These are phyloP conservation scores for Ophiostoma sp. DNA, from an alignment of 2,329 filamentous ascomycete genomes.

Conservation along the genomic window DNA sequence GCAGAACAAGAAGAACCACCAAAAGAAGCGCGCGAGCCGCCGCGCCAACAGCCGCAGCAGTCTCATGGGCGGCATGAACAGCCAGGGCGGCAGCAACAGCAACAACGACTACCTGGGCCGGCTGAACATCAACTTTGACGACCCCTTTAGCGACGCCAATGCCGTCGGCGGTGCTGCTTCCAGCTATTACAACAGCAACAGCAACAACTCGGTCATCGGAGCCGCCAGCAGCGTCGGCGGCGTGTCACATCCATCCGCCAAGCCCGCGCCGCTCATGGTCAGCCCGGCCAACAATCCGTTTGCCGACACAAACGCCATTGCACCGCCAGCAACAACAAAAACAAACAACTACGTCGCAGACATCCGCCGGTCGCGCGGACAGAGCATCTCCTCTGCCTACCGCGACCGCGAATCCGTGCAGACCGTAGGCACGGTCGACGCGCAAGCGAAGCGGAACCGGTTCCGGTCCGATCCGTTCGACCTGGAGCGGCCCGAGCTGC, in stretches of 20 bases:
- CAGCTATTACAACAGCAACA: neutral
- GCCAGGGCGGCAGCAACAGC: constrained; percentile 12
- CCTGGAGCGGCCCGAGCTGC: constrained; percentile 51
- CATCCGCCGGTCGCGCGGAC: constrained; percentile 46
- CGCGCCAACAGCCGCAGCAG: constrained; percentile 17
- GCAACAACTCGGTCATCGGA: constrained; percentile 25
- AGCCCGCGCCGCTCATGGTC: neutral
- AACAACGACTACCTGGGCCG: constrained; percentile 22
- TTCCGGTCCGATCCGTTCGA: constrained; percentile 62
- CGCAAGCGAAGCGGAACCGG: constrained; percentile 41
- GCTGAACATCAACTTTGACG: constrained; percentile 29
- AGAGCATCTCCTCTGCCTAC: constrained; percentile 39
- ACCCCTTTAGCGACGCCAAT: constrained; percentile 49
- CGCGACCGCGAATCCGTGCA: constrained; percentile 42
- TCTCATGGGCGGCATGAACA: neutral
- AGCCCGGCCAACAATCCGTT: constrained; percentile 44
- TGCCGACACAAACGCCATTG: constrained; percentile 45
- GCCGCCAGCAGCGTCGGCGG: constrained; percentile 30
- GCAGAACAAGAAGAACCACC: constrained; percentile 35
- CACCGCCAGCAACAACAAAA: neutral
- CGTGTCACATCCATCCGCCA: neutral
- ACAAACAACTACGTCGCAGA: constrained; percentile 42
- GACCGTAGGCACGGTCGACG: constrained; percentile 34
- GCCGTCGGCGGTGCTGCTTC: constrained; percentile 27
- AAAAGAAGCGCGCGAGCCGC: constrained; percentile 23